Base-by-base conservation (phyloP, 805 yeast species). In the Saturnispora besseyi region DNA sequence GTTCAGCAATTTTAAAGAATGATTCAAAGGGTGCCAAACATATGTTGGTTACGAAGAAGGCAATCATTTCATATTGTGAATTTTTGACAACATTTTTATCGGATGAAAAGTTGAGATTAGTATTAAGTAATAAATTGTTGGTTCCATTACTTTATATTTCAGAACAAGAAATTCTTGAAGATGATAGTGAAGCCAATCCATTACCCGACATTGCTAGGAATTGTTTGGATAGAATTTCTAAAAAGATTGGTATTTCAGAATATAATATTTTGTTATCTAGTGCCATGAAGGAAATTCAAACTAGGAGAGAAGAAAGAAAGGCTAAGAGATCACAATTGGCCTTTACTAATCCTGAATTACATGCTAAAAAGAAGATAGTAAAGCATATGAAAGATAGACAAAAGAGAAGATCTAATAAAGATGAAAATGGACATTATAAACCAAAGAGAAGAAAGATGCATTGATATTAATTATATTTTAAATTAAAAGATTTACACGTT, bases 311-410 rank as follows among this genome's bases (percentile, higher is more conserved):
- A 51, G 95, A 87, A 45, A 79, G 97, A 66, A 80, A 75, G 61
- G 76, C 85, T 0, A 83, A 82, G 61, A 74, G 89, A 51, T 84
- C 95, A 0, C 82, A 84, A 51, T 68, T 87, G 62, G 84, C 88
- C 3, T 73, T 90, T 10, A 76, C 74, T 21, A 85, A 84, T 4
- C 98, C 98, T 0, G 96, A 84, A 13, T 67, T 77, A 40, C 82
- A 87, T n/a, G 93, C 96, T 2, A 77, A 75, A 56, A 78, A 86
- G 64, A 87, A 84, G 68, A 61, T 87, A 59, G 82, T 74, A 66
- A 87, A 85, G 64, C 95, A 90, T 68, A 79, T 74, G 36, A 77
- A 82, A 58, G 75, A 78, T 29, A 79, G 90, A 63, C 93, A 85
- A 54, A 86, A 83, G 72, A 77, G 96, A 64, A 84, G 77, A 61